Evolutionary conservation across 2,329 filamentous ascomycete genomes (phyloP).

Genomic region (Fusarium pseudograminearum): DNA sequence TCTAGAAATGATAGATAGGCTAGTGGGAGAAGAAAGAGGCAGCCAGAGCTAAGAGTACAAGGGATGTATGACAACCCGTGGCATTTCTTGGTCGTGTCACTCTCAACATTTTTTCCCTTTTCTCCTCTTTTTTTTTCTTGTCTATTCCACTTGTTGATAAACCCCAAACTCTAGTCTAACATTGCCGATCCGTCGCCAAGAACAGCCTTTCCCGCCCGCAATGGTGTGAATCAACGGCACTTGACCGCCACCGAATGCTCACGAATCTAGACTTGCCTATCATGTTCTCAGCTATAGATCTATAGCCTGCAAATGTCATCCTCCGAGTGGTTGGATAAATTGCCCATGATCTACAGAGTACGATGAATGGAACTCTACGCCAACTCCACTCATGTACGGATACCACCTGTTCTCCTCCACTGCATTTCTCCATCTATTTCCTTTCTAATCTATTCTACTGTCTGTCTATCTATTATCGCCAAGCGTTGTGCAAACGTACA

Average conservation of each 20-base stretch:
- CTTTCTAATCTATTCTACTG: background rate
- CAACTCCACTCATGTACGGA: background rate
- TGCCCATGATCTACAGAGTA: slow-evolving; percentile 12
- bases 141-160: slow-evolving; percentile 8
- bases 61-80: slow-evolving; percentile 1
- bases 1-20: background rate
- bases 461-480: slow-evolving; percentile 16
- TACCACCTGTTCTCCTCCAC: background rate
- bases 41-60: background rate
- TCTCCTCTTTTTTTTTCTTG: background rate
- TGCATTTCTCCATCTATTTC: background rate
- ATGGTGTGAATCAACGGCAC: slow-evolving; percentile 38
- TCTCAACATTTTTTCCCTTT: background rate
- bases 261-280: background rate
- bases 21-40: background rate
- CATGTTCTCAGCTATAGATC: slow-evolving; percentile 30
- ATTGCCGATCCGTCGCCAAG: slow-evolving; percentile 20
- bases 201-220: slow-evolving; percentile 37
- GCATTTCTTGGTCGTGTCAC: slow-evolving; percentile 1
- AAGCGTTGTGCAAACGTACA: slow-evolving; percentile 32
- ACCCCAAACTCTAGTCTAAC: background rate
- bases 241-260: slow-evolving; percentile 29
- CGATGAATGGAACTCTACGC: background rate
- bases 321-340: slow-evolving; percentile 14
- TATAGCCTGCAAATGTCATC: slow-evolving; percentile 37